Evolutionary conservation across 1,284 basidiomycete species (phyloP).

Genomic region (Sanghuangporus weigelae): DNA sequence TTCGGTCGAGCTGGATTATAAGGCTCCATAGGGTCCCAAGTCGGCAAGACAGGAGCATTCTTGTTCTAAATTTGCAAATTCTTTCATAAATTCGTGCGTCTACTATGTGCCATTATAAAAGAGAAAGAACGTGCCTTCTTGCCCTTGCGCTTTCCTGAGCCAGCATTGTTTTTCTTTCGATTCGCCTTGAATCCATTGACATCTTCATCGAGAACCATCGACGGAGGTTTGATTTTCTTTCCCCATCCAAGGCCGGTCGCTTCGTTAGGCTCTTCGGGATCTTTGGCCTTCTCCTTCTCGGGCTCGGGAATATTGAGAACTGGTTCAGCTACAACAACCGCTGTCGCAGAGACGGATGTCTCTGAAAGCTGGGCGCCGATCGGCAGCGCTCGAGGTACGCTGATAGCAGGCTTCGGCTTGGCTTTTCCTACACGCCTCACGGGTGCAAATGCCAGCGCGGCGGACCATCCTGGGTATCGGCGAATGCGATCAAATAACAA

Average conservation of each 20-base stretch:
- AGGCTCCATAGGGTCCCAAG: conserved; percentile 73
- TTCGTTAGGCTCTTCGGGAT: conserved; percentile 1
- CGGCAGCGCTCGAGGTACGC: conserved; percentile 46
- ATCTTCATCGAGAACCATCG: conserved; percentile 82
- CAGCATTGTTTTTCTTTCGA: conserved; percentile 44
- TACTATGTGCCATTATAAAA: not conserved
- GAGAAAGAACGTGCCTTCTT: conserved; percentile 49
- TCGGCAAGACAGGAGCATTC: conserved; percentile 40
- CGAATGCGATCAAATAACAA: conserved; percentile 32
- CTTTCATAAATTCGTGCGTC: not conserved
- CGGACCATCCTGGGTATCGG: conserved; percentile 66
- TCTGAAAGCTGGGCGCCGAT: conserved; percentile 43
- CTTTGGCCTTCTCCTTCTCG: conserved; percentile 9
- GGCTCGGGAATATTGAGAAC: conserved; percentile 38
- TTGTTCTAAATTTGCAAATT: conserved; percentile 47
- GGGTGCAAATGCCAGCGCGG: conserved; percentile 81
- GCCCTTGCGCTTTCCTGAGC: conserved; percentile 45
- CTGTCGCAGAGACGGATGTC: conserved; percentile 50
- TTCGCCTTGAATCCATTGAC: conserved; percentile 73
- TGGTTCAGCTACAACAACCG: conserved; percentile 68
- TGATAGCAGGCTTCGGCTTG: conserved; percentile 47
- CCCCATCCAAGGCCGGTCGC: conserved; percentile 55
- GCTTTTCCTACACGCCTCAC: conserved; percentile 48
- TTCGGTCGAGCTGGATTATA: conserved; percentile 82
- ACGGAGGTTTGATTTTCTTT: conserved; percentile 83